Evolutionary conservation across 2,329 filamentous ascomycete genomes (phyloP).

Genomic region (Aspergillus piperis): DNA sequence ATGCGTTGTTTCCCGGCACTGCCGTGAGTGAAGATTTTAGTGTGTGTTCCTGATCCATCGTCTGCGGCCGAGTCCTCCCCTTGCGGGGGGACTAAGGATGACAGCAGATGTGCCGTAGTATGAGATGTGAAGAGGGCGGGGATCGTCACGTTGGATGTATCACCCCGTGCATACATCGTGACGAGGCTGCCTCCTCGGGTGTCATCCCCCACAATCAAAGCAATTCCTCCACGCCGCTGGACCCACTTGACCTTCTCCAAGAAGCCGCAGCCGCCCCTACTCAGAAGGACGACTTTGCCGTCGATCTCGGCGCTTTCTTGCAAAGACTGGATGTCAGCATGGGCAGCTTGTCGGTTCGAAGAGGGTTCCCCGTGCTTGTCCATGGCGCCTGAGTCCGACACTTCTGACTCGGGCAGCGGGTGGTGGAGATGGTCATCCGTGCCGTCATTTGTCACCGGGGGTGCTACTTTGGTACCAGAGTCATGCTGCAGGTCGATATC

Average conservation of each 20-base stretch:
- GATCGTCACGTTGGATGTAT: slow-evolving; percentile 92
- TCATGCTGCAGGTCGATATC: slow-evolving; percentile 24
- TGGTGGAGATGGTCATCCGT: slow-evolving; percentile 83
- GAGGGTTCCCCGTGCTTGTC: slow-evolving; percentile 37
- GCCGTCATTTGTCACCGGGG: slow-evolving; percentile 62
- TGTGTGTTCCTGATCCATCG: slow-evolving; percentile 56
- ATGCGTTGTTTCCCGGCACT: slow-evolving; percentile 23
- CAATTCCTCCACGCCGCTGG: slow-evolving; percentile 83
- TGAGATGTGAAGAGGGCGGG: slow-evolving; percentile 93
- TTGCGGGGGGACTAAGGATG: slow-evolving; percentile 76
- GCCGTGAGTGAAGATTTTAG: slow-evolving; percentile 27
- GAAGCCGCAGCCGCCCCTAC: slow-evolving; percentile 92
- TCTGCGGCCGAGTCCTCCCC: slow-evolving; percentile 63
- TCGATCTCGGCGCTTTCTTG: slow-evolving; percentile 91
- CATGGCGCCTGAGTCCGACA: slow-evolving; percentile 34
- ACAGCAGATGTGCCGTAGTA: slow-evolving; percentile 89
- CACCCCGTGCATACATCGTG: slow-evolving; percentile 97
- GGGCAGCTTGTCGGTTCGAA: slow-evolving; percentile 46
- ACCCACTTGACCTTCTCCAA: slow-evolving; percentile 97
- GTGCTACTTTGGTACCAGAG: slow-evolving; percentile 16
- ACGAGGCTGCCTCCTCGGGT: slow-evolving; percentile 84
- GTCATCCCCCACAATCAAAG: slow-evolving; percentile 91
- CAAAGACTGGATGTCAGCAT: slow-evolving; percentile 87
- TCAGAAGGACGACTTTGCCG: slow-evolving; percentile 88
- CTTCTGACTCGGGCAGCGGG: slow-evolving; percentile 48